Evolutionary conservation across 768 basidiomycete species (phyloP).

Genomic region (Mycena latifolia): DNA sequence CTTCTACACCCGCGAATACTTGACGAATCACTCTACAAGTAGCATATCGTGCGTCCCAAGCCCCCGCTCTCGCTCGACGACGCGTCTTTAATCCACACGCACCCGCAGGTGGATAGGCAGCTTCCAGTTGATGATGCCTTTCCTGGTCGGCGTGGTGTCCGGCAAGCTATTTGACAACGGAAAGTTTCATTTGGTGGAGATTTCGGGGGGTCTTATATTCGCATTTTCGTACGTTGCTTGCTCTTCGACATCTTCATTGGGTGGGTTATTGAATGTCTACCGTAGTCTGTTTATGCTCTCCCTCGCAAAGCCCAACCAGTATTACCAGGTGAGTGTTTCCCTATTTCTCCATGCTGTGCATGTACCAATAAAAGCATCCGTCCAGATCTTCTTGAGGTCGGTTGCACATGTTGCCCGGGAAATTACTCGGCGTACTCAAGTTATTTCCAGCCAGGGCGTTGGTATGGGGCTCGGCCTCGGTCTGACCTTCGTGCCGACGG

Average conservation of each 20-base stretch:
- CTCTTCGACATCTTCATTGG: too few relatives aligned
- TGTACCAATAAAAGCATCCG: neutral
- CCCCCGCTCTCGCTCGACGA: neutral
- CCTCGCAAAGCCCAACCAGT: slow-evolving; percentile 48
- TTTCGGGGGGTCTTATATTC: too few relatives aligned
- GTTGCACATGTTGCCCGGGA: neutral
- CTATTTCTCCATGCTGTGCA: too few relatives aligned
- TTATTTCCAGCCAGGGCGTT: slow-evolving; percentile 34
- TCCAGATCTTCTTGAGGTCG: slow-evolving; percentile 8
- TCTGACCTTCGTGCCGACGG: slow-evolving; percentile 52
- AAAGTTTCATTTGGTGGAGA: too few relatives aligned
- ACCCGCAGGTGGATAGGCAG: slow-evolving; percentile 38
- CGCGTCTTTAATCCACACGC: neutral
- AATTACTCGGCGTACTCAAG: neutral
- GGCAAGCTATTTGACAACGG: too few relatives aligned
- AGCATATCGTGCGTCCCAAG: slow-evolving; percentile 20
- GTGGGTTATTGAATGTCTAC: too few relatives aligned
- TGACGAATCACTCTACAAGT: slow-evolving; percentile 24
- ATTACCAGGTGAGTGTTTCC: slow-evolving; percentile 40
- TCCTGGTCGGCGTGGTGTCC: slow-evolving; percentile 35
- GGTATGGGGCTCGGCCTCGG: slow-evolving; percentile 55
- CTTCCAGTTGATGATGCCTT: slow-evolving; percentile 40
- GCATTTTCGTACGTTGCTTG: too few relatives aligned
- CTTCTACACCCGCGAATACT: slow-evolving; percentile 24
- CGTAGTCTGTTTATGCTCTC: slow-evolving; percentile 55